A percentile compares a stretch with the other conserved stretches of the same genome.
Evolutionary conservation across 192 early-diverging fungal genomes (phyloP).

Genomic region (Coemansia sp.): DNA sequence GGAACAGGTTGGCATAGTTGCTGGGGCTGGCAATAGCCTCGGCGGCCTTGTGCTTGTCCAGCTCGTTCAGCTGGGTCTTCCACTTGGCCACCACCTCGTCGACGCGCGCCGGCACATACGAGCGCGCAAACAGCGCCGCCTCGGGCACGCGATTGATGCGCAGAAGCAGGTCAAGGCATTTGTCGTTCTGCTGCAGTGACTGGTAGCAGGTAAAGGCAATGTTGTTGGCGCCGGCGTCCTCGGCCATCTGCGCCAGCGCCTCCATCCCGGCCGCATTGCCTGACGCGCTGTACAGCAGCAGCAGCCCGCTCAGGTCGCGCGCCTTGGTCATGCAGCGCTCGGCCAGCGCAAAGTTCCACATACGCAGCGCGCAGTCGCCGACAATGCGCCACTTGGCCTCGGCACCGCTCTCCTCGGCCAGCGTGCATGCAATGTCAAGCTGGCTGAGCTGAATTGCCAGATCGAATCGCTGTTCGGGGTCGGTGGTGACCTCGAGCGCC

Average conservation of each 20-base stretch:
- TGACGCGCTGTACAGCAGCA: slow-evolving; percentile 85
- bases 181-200: slow-evolving; percentile 66
- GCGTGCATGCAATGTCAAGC: slow-evolving; percentile 77
- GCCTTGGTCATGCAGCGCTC: slow-evolving; percentile 86
- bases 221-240: slow-evolving; percentile 77
- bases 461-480: slow-evolving; percentile 95
- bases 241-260: slow-evolving; percentile 62
- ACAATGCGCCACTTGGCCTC: slow-evolving; percentile 93
- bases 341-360: slow-evolving; percentile 91
- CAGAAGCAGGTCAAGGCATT: slow-evolving; percentile 83
- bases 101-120: slow-evolving; percentile 77
- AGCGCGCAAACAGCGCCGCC: slow-evolving; percentile 89
- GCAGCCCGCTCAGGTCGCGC: slow-evolving; percentile 83
- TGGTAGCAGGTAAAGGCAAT: slow-evolving; percentile 86
- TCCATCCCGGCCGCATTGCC: slow-evolving; percentile 77
- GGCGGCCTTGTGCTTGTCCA: slow-evolving; percentile 74
- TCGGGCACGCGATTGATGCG: slow-evolving; percentile 87
- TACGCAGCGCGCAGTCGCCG: slow-evolving; percentile 80
- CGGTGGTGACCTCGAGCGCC: slow-evolving; percentile 91
- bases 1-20: slow-evolving; percentile 83
- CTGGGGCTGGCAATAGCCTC: slow-evolving; percentile 84
- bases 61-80: slow-evolving; percentile 67
- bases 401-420: slow-evolving; percentile 78
- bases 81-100: slow-evolving; percentile 68
- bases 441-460: slow-evolving; percentile 82